These are phyloP conservation scores for Pestalotiopsis sp. DNA, from an alignment of 2,329 filamentous ascomycete genomes.

Conservation along the genomic window DNA sequence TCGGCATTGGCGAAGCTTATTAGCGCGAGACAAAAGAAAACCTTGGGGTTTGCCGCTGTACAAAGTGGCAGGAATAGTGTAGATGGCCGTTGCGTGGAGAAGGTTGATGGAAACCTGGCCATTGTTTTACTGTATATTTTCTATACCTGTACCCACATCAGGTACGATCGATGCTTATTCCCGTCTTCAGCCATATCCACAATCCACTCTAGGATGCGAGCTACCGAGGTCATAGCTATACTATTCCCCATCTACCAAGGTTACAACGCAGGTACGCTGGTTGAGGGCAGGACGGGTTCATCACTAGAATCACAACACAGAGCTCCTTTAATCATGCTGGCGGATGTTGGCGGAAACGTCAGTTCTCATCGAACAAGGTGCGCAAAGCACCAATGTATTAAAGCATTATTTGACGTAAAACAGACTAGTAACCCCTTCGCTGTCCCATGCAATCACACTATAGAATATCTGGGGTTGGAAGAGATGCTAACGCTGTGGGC, in stretches of 20 bases:
- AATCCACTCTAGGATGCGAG: neutral
- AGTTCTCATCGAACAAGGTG: neutral
- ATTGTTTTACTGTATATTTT: neutral
- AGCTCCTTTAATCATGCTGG: neutral
- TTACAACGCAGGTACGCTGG: neutral
- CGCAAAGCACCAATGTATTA: neutral
- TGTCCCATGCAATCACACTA: neutral
- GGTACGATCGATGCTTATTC: neutral
- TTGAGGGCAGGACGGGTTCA: neutral
- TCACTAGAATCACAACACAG: neutral
- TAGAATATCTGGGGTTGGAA: neutral
- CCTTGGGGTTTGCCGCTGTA: neutral
- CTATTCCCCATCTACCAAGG: neutral
- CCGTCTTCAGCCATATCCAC: neutral
- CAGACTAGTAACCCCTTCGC: neutral
- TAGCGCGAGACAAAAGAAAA: neutral
- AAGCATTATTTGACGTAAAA: neutral
- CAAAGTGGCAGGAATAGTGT: neutral
- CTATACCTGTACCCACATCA: neutral
- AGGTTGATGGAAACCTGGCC: neutral
- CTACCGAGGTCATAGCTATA: neutral
- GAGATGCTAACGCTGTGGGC: neutral
- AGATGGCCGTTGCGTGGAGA: neutral
- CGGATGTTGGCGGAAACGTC: neutral
- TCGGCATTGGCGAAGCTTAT: neutral